phyloP scores from a whole-genome alignment of 2,329 filamentous ascomycete genomes.

The Erysiphe pulchra region DNA sequence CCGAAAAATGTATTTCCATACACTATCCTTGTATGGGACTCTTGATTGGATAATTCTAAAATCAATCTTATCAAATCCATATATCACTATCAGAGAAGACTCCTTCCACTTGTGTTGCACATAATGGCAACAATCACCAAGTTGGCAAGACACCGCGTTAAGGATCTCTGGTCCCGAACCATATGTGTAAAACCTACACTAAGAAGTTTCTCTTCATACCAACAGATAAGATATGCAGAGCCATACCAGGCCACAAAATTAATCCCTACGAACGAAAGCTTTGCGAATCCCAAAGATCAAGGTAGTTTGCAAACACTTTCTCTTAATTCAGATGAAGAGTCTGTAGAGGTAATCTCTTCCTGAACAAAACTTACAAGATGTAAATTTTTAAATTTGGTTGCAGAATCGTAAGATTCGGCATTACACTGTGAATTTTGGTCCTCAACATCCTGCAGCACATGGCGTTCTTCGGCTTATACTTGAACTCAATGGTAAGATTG shows the following conservation, averaged over 20 bases:
- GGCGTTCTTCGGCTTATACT: constrained; percentile 93
- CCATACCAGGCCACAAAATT: constrained; percentile 22
- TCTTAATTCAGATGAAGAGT: background rate
- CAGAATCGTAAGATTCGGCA: constrained; percentile 73
- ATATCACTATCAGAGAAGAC: too few relatives aligned
- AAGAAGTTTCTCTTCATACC: too few relatives aligned
- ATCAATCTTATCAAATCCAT: too few relatives aligned
- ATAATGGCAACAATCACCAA: too few relatives aligned
- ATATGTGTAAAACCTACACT: too few relatives aligned
- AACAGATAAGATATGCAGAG: constrained; percentile 26
- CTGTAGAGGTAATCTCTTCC: background rate
- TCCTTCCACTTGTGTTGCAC: too few relatives aligned
- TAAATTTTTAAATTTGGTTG: background rate
- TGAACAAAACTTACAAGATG: background rate
- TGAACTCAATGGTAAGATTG: constrained; percentile 1
- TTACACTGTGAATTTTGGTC: constrained; percentile 98
- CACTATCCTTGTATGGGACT: too few relatives aligned
- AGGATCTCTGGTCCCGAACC: too few relatives aligned
- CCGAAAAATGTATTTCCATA: too few relatives aligned
- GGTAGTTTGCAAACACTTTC: constrained; percentile 17
- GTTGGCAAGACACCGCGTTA: too few relatives aligned
- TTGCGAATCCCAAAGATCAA: constrained; percentile 24
- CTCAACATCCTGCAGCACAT: constrained; percentile 94
- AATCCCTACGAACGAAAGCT: constrained; percentile 36
- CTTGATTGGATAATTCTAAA: too few relatives aligned